Percentiles rank a stretch among this genome's conserved stretches.
These are phyloP conservation scores for Paragyromitra xinjiangensis DNA, from an alignment of 495 filamentous ascomycete species.

Conservation along the genomic window DNA sequence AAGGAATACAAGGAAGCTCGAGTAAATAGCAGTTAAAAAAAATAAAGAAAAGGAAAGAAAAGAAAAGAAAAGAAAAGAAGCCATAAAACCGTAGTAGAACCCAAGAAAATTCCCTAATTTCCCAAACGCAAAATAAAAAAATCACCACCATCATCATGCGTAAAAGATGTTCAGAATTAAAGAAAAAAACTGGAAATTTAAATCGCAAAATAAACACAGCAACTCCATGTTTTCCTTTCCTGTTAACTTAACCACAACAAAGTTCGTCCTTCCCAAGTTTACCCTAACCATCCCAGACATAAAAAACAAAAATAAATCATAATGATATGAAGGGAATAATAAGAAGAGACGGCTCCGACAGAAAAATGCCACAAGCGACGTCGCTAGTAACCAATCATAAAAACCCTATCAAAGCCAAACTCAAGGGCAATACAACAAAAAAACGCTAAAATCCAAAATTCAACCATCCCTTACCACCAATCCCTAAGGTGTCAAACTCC, in stretches of 20 bases:
- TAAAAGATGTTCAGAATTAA: background rate
- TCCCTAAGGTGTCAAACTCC: slow-evolving; percentile 39
- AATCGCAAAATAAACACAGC: slow-evolving; percentile 28
- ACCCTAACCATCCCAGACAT: slow-evolving; percentile 34
- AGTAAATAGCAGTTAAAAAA: background rate
- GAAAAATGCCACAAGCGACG: slow-evolving; percentile 8
- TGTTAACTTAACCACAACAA: slow-evolving; percentile 33
- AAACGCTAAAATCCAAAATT: background rate
- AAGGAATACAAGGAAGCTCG: background rate
- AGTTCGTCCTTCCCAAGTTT: slow-evolving; percentile 30
- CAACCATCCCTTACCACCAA: slow-evolving; percentile 14
- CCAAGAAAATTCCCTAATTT: slow-evolving; percentile 14
- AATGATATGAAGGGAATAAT: slow-evolving; percentile 24
- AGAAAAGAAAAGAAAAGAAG: background rate
- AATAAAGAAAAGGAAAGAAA: background rate
- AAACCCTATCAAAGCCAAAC: slow-evolving; percentile 14
- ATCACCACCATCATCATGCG: slow-evolving; percentile 19
- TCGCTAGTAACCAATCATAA: slow-evolving; percentile 27
- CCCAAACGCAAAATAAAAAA: slow-evolving; percentile 12
- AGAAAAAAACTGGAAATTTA: slow-evolving; percentile 27
- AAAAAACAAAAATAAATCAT: slow-evolving; percentile 12
- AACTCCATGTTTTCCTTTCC: slow-evolving; percentile 39
- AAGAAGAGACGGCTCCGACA: slow-evolving; percentile 6
- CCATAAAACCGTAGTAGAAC: slow-evolving; percentile 10
- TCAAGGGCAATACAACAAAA: slow-evolving; percentile 16